Evolutionary conservation across 768 basidiomycete species (phyloP).

Genomic region (Baorangia bicolor): DNA sequence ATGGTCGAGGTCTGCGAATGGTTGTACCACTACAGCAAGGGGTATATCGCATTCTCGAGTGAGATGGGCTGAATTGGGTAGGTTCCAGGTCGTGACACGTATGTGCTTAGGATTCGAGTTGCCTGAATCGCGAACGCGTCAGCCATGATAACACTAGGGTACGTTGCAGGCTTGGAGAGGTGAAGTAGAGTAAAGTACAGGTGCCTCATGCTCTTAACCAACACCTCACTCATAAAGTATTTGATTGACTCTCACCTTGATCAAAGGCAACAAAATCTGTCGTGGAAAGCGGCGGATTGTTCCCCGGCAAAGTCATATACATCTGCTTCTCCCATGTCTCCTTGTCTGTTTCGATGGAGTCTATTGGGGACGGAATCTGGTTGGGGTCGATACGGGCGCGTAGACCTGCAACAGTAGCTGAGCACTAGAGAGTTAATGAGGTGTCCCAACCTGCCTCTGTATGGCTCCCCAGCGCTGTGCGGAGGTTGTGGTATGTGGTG

Average conservation of each 20-base stretch:
- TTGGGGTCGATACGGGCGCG: conserved; percentile 80
- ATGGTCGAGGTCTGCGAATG: conserved; percentile 79
- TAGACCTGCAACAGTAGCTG: conserved; percentile 48
- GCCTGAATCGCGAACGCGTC: conserved; percentile 40
- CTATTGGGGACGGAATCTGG: conserved; percentile 91
- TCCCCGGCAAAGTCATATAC: conserved; percentile 60
- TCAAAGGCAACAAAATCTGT: conserved; percentile 89
- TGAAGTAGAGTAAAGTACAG: neutral
- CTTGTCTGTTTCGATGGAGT: conserved; percentile 76
- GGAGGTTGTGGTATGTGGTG: conserved; percentile 56
- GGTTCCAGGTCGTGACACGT: conserved; percentile 84
- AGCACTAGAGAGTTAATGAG: neutral
- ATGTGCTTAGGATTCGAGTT: conserved; percentile 92
- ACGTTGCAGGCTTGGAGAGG: neutral
- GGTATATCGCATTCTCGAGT: conserved; percentile 83
- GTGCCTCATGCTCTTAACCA: neutral
- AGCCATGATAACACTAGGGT: conserved; percentile 5
- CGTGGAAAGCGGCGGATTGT: conserved; percentile 78
- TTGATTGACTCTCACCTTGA: conserved; percentile 55
- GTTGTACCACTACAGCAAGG: conserved; percentile 81
- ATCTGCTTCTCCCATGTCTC: conserved; percentile 71
- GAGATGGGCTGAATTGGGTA: conserved; percentile 79
- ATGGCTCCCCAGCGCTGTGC: conserved; percentile 53
- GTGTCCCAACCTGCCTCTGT: conserved; percentile 37
- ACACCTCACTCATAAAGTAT: neutral